These are phyloP conservation scores for Cutaneotrichosporon sp. DNA, from an alignment of 1,284 basidiomycete genomes.

Conservation along the genomic window DNA sequence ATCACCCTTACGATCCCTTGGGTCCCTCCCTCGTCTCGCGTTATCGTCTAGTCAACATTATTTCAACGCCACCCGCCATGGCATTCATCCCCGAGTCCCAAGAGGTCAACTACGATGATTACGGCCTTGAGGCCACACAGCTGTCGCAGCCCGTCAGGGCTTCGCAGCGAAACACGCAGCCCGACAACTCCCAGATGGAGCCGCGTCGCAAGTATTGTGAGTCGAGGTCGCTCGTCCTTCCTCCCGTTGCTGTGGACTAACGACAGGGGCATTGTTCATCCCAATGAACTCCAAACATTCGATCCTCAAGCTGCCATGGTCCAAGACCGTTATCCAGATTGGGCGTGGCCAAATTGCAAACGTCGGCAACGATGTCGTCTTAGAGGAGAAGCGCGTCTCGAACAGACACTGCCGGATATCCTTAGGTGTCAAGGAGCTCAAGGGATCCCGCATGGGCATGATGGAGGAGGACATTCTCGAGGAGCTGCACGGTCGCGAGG, in stretches of 20 bases:
- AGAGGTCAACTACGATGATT: slow-evolving; percentile 31
- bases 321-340: slow-evolving; percentile 39
- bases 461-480: slow-evolving; percentile 29
- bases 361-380: slow-evolving; percentile 43
- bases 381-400: slow-evolving; percentile 47
- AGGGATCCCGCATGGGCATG: slow-evolving; percentile 21
- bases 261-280: slow-evolving; percentile 51
- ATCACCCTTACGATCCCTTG: no score
- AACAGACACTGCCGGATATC: slow-evolving; percentile 49
- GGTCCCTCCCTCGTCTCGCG: neutral
- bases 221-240: slow-evolving; percentile 14
- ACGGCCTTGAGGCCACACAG: slow-evolving; percentile 46
- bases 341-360: slow-evolving; percentile 39
- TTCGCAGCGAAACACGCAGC: slow-evolving; percentile 29
- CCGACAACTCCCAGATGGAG: slow-evolving; percentile 40
- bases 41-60: neutral
- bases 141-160: slow-evolving; percentile 40
- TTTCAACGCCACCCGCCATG: slow-evolving; percentile 18
- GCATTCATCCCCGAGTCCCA: slow-evolving; percentile 33
- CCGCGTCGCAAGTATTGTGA: slow-evolving; percentile 51
- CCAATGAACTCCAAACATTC: slow-evolving; percentile 42
- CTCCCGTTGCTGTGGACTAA: slow-evolving; percentile 3
- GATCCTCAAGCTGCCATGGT: slow-evolving; percentile 52
- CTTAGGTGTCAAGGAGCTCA: slow-evolving; percentile 33
- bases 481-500: slow-evolving; percentile 40